Evolutionary conservation across 176 grass and related monocot genomes (phyloP), one percentile per base, ranked within the genome.

Genomic region (Panicum miliaceum): DNA sequence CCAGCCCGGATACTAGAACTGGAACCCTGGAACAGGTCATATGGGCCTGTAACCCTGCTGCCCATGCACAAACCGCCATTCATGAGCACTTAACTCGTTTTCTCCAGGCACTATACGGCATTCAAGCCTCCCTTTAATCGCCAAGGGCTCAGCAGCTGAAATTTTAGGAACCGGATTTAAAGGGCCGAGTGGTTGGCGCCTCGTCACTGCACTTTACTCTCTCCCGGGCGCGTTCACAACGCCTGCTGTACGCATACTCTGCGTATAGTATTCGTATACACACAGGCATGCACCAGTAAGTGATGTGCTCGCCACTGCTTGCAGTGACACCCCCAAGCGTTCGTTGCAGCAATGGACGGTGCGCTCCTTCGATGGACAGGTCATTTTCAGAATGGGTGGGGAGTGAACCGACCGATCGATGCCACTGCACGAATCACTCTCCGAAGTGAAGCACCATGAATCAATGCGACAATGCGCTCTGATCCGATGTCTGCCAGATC

Each of bases 21-120:
- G 79, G 47, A 41, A 81, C 12, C 48, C 34, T 56, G 38, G 66
- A 62, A 61, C 89, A 87, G 80, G 68, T 79, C 84, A 48, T 54
- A 42, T 47, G 29, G 76, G 60, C 48, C 76, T 68, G 68, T 80
- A 86, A 73, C 22, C 56, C 58, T 57, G 80, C 9, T 25, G 80
- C 19, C 75, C 62, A 87, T 25, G 80, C 89, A 87, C 80, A 82
- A 86, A 88, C 90, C 79, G 40, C 7, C 23, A 78, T 85, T 91
- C 85, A 91, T 88, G 86, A 68, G 78, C 73, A 72, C 78, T 88
- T 88, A 48, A 64, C 47, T 73, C 41, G 47, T 82, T 61, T 78
- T 48, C 66, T 85, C 86, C 36, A 71, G 89, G 80, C 75, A 87
- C 89, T 90, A 82, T 81, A 52, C 71, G 47, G 56, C 38, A 59